Evolutionary conservation across 129 eudicot genomes (phyloP).

Genomic region (Erigeron canadensis): DNA sequence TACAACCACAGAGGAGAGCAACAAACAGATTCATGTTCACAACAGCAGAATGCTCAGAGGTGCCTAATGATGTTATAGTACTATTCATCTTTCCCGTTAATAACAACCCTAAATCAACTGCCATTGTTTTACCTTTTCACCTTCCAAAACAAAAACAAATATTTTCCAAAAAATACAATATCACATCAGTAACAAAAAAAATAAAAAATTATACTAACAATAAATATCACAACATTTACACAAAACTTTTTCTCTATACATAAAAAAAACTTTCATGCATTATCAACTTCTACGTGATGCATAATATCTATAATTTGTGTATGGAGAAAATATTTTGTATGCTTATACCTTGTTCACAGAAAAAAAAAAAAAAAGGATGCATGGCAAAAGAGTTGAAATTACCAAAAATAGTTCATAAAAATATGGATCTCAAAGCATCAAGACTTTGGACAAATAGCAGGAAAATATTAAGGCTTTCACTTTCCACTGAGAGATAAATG

Average conservation of each 20-base stretch:
- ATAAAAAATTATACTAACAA: no score
- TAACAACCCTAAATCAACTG: slow-evolving; percentile 24
- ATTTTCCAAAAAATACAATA: neutral
- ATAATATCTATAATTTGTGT: no score
- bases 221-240: slow-evolving; percentile 8
- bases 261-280: neutral
- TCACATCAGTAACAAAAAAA: neutral
- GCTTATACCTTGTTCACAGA: no score
- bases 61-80: neutral
- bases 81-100: slow-evolving; percentile 33
- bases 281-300: neutral
- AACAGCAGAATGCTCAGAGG: slow-evolving; percentile 59
- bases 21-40: slow-evolving; percentile 70
- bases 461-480: slow-evolving; percentile 20
- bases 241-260: neutral
- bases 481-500: slow-evolving; percentile 14
- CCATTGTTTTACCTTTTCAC: slow-evolving; percentile 30
- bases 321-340: no score
- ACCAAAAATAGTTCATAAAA: slow-evolving; percentile 19
- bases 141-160: neutral
- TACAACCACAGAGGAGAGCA: slow-evolving; percentile 70
- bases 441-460: neutral
- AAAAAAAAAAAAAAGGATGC: neutral
- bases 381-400: slow-evolving; percentile 15
- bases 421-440: neutral